Evolutionary conservation across 2,329 filamentous ascomycete species (phyloP), one percentile per base, ranked within the genome.

Genomic region (Blastomyces silverae): DNA sequence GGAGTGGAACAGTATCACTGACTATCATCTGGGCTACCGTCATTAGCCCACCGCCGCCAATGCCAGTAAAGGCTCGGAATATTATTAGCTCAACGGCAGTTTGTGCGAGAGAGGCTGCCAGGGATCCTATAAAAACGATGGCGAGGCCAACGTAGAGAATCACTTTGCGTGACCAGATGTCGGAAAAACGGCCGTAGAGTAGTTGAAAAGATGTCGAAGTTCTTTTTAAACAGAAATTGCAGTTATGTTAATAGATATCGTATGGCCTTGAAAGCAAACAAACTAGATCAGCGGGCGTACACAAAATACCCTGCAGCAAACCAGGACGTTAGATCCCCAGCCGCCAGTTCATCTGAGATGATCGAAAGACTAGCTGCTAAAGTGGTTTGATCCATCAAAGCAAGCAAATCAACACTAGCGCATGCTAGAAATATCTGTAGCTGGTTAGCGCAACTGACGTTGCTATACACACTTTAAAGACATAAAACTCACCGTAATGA

Each of bases 201-300:
- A 87, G 82, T 71, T 87, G 85, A 69, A 87, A 88, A 15, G 82
- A 82, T 0, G 86, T 87, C 11, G 86, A 89, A 0, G 89, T 91
- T 42, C 92, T 82, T 57, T 88, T 66, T 89, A 91, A 0, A 87
- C 84, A 0, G 6, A 37, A 39, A 39, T 90, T 3, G 31, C 55
- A 87, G 89, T 7, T 90, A 89, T 13, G 87, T 87, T 87, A 90
- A 90, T 73, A 89, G 85, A 87, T 89, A 65, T 89, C 20, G 7
- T n/a, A 39, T 37, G 39, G 6, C 31, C 8, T 34, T 57, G 39
- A 37, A 34, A 1, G n/a, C 1, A 28, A 11, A 2, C 37, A 39
- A 31, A 31, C 3, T 56, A 56, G 25, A 56, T 34, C 11, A 17
- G 25, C 89, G 37, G 65, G 87, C 88, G 6, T 66, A 82, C 81